Conservation (phyloP, 768 basidiomycete genomes). For the Lepiota subincarnata region DNA sequence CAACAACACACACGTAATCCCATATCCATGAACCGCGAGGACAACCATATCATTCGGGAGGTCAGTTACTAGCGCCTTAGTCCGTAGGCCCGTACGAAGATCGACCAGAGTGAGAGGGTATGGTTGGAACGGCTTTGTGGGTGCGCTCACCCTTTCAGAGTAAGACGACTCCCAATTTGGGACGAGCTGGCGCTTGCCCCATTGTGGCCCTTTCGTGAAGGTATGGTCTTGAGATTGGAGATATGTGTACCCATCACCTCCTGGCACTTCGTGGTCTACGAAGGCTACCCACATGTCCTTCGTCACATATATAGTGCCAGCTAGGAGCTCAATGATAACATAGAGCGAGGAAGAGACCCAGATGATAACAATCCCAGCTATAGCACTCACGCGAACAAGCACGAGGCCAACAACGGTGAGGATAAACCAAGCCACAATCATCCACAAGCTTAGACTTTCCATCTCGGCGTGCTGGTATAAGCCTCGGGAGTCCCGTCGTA, state of each 20-base stretch:
- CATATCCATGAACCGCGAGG: conserved; percentile 16
- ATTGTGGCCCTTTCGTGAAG: conserved; percentile 3
- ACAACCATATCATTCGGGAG: conserved; percentile 9
- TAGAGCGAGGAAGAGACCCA: not conserved
- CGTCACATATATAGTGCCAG: conserved; percentile 7
- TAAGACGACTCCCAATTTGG: conserved; percentile 1
- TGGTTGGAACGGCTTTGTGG: not conserved
- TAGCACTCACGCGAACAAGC: not conserved
- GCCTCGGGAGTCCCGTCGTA: conserved; percentile 1
- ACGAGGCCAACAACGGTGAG: not conserved
- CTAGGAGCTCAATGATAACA: not conserved
- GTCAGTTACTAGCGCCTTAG: conserved; percentile 5
- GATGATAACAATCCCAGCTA: not conserved
- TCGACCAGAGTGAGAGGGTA: conserved; percentile 8
- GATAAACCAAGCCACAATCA: not conserved
- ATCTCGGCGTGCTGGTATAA: not conserved
- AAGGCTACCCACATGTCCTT: conserved; percentile 11
- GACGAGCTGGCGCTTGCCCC: conserved; percentile 9
- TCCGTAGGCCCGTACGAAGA: conserved; percentile 1
- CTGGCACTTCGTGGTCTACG: conserved; percentile 10
- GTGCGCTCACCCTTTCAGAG: not conserved
- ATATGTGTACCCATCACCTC: not conserved
- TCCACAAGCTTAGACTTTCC: not conserved
- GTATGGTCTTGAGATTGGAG: conserved; percentile 13
- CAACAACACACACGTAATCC: conserved; percentile 18